Base-by-base conservation (phyloP, 2,329 filamentous ascomycete species). In the Monosporascus sp. region DNA sequence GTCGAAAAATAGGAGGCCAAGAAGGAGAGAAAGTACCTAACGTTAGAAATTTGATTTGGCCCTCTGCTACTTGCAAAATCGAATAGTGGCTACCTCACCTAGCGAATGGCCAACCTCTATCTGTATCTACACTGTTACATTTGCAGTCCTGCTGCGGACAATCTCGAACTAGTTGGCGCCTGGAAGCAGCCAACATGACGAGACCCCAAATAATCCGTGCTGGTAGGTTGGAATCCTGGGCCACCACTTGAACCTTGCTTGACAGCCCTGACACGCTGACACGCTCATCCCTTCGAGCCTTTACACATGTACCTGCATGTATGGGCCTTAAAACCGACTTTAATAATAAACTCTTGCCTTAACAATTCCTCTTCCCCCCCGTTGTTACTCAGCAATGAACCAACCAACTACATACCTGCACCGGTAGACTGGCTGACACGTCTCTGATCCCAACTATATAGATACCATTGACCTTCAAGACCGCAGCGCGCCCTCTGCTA, bases 381-480 rank as follows among this genome's bases (percentile, higher is more conserved):
- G 37, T 27, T 45, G 18, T 31, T 43, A 48, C 27, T 35, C 31
- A 14, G 31, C 31, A 35, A 14, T 14, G 31, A 14, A 35, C 11
- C 31, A 5, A 41, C 24, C 37, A 56, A 54, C 38, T 52, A 53
- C 51, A 41, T 55, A 46, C 25, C 41, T 49, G 37, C 57, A 52
- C 51, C 54, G 57, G 52, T 58, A 41, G 38, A 18, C 18, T 25
- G 22, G 60, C 66, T 71, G 57, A 70, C 61, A 52, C 50, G 61
- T 54, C 53, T 50, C 52, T 46, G 54, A 47, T 57, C 58, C 55
- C 55, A 55, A 61, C 51, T 53, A 55, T 35, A 35, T 72, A 96
- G 93, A 97, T 76, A 95, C 93, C 58, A 88, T 97, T 73, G 94
- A 97, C 75, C 84, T 97, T 50, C 94, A 97, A 80, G 84, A 90